phyloP scores from a whole-genome alignment of 108 stramenopile genomes.

The Cyclotella choctawhatcheeana region DNA sequence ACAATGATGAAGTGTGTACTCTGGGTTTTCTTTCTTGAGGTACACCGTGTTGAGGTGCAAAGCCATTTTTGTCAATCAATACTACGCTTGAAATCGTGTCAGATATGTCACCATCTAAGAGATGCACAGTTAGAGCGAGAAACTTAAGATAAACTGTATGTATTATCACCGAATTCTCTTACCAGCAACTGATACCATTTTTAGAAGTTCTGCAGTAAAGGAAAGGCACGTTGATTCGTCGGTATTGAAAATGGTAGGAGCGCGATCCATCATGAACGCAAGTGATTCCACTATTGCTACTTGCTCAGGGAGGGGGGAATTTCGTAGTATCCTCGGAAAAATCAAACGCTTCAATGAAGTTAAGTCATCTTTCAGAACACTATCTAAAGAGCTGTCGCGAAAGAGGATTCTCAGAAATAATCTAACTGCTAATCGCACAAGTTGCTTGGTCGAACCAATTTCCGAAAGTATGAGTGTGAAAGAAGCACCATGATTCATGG shows the following conservation, averaged over 20 bases:
- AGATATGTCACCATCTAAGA: slow-evolving; percentile 78
- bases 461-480: slow-evolving; percentile 62
- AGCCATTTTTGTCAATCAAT: slow-evolving; percentile 82
- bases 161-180: background rate
- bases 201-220: slow-evolving; percentile 80
- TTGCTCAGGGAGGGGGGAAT: slow-evolving; percentile 79
- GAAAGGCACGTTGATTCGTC: slow-evolving; percentile 72
- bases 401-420: slow-evolving; percentile 52
- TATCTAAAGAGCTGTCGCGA: slow-evolving; percentile 23
- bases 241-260: slow-evolving; percentile 62
- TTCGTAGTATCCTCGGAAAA: slow-evolving; percentile 71
- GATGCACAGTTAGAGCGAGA: background rate
- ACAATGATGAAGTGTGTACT: slow-evolving; percentile 64
- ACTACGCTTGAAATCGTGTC: slow-evolving; percentile 65
- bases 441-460: slow-evolving; percentile 69
- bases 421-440: slow-evolving; percentile 70
- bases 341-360: slow-evolving; percentile 64
- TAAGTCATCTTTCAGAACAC: slow-evolving; percentile 28
- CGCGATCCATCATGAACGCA: slow-evolving; percentile 62
- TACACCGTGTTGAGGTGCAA: slow-evolving; percentile 50
- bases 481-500: slow-evolving; percentile 53
- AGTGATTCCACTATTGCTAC: slow-evolving; percentile 78
- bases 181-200: slow-evolving; percentile 81
- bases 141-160: too few species aligned
- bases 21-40: slow-evolving; percentile 14